Evolutionary conservation across 164 flowering plant genomes (phyloP).

Genomic region (Annona cherimola): DNA sequence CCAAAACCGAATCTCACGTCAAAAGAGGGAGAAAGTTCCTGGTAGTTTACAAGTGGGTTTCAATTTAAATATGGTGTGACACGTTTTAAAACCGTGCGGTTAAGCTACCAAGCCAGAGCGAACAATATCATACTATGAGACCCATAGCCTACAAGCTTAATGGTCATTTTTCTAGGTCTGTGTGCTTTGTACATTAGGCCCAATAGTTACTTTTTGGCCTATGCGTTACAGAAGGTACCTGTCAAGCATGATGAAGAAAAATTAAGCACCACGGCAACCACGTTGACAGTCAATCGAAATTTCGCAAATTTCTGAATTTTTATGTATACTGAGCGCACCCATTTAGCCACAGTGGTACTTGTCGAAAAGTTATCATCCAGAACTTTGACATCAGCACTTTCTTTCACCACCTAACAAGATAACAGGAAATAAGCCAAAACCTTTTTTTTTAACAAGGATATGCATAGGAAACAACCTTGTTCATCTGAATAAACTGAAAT

Average conservation of each 20-base stretch:
- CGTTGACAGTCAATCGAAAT: conserved; percentile 83
- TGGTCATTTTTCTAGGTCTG: too few relatives aligned
- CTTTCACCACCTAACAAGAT: conserved; percentile 69
- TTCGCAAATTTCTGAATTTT: conserved; percentile 90
- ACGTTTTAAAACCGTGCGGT: too few relatives aligned
- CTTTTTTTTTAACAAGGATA: neutral
- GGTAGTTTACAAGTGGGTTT: too few relatives aligned
- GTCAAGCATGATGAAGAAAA: conserved; percentile 89
- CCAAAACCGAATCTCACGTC: too few relatives aligned
- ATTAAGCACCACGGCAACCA: conserved; percentile 78
- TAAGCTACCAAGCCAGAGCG: too few relatives aligned
- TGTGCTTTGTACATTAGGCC: too few relatives aligned
- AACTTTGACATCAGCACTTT: conserved; percentile 92
- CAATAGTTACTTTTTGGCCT: neutral
- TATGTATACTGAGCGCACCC: conserved; percentile 89
- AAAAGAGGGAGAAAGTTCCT: too few relatives aligned
- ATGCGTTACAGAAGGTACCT: conserved; percentile 29
- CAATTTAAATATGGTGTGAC: too few relatives aligned
- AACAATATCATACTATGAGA: too few relatives aligned
- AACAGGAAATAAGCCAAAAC: neutral
- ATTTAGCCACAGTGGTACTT: conserved; percentile 76
- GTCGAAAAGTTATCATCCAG: conserved; percentile 90
- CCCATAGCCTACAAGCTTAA: too few relatives aligned
- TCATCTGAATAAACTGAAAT: neutral
- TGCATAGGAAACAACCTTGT: neutral